Percentiles rank a stretch among this genome's conserved stretches.
These are phyloP conservation scores for Epichloe gansuensis DNA, from an alignment of 2,329 filamentous ascomycete species.

Conservation along the genomic window DNA sequence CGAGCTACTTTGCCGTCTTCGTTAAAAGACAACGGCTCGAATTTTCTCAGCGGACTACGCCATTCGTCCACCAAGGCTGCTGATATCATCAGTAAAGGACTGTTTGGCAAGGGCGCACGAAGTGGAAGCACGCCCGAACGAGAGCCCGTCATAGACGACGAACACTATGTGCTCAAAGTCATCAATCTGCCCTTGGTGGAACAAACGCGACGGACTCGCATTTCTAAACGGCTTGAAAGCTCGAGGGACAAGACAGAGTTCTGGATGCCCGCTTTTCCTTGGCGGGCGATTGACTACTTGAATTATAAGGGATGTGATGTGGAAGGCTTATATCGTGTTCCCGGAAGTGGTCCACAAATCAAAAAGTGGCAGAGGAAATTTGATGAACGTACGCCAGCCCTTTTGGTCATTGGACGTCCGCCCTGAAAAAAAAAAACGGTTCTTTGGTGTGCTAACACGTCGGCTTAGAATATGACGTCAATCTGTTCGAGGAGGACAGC, in stretches of 20 bases:
- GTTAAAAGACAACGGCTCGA: conserved; percentile 46
- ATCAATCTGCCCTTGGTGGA: conserved; percentile 79
- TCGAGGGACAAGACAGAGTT: conserved; percentile 95
- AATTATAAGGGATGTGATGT: conserved; percentile 92
- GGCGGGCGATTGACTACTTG: conserved; percentile 90
- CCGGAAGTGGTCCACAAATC: conserved; percentile 79
- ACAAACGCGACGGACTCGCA: conserved; percentile 81
- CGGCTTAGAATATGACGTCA: conserved; percentile 64
- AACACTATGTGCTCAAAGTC: conserved; percentile 73
- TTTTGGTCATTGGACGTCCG: not conserved
- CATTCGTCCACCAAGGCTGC: conserved; percentile 62
- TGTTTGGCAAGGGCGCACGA: conserved; percentile 67
- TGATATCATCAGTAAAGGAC: conserved; percentile 68
- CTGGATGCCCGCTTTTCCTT: conserved; percentile 95
- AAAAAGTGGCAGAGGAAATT: conserved; percentile 91
- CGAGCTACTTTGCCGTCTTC: conserved; percentile 40
- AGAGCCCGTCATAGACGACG: conserved; percentile 57
- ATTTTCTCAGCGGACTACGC: conserved; percentile 62
- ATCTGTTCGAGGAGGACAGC: conserved; percentile 76
- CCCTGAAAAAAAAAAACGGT: not conserved
- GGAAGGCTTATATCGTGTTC: conserved; percentile 85
- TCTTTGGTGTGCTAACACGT: conserved; percentile 1
- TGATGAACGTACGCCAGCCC: conserved; percentile 52
- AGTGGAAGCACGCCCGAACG: conserved; percentile 59
- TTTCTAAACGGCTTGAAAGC: conserved; percentile 77